These are phyloP conservation scores for Cadophora sp. DNA, from an alignment of 2,329 filamentous ascomycete genomes.

Conservation along the genomic window DNA sequence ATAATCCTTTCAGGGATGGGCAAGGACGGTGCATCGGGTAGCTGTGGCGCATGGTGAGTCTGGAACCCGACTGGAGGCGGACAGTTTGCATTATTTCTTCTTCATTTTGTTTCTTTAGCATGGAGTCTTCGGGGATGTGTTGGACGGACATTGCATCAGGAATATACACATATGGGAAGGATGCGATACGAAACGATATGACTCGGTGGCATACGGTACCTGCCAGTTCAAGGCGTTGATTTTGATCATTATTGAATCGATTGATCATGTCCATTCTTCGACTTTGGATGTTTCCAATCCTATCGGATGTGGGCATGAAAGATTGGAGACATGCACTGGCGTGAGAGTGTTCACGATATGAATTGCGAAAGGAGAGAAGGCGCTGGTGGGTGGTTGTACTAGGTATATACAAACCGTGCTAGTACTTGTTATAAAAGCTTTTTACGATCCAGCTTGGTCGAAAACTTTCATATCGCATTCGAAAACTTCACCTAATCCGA, in stretches of 20 bases:
- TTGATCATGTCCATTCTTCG: background rate
- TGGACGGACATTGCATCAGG: background rate
- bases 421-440: slow-evolving; percentile 11
- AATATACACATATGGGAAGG: background rate
- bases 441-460: background rate
- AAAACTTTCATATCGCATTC: no score
- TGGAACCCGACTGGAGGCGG: background rate
- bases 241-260: background rate
- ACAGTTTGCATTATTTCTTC: background rate
- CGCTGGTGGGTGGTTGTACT: background rate
- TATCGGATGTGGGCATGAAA: background rate
- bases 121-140: slow-evolving; percentile 8
- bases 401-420: slow-evolving; percentile 1
- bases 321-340: background rate
- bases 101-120: slow-evolving; percentile 7
- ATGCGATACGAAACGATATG: background rate
- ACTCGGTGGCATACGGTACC: no score
- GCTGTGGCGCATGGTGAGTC: background rate
- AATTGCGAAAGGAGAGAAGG: background rate
- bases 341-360: no score
- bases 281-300: background rate
- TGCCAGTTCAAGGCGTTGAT: background rate
- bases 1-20: slow-evolving; percentile 6
- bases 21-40: slow-evolving; percentile 1
- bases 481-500: no score